Percentiles rank a stretch among this genome's conserved stretches.
Evolutionary conservation across 2,329 filamentous ascomycete species (phyloP).

Genomic region (Furcasterigmium furcatum): DNA sequence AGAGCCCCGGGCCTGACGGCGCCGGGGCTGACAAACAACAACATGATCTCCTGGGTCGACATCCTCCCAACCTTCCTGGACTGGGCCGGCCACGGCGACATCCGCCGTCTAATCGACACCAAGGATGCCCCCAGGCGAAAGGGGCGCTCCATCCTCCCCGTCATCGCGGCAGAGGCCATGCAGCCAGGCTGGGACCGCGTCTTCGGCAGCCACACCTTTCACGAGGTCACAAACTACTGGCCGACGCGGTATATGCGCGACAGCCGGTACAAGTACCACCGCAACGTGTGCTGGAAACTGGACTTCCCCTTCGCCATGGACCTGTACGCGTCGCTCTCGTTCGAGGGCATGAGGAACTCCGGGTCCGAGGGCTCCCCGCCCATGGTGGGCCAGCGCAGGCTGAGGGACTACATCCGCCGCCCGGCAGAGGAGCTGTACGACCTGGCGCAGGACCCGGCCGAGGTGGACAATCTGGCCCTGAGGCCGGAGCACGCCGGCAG

Average conservation of each 20-base stretch:
- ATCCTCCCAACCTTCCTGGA: slow-evolving; percentile 42
- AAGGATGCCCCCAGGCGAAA: slow-evolving; percentile 10
- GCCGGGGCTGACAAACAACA: slow-evolving; percentile 29
- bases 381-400: slow-evolving; percentile 6
- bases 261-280: slow-evolving; percentile 24
- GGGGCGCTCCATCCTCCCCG: slow-evolving; percentile 34
- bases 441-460: slow-evolving; percentile 37
- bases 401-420: not conserved
- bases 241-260: slow-evolving; percentile 44
- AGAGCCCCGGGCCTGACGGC: slow-evolving; percentile 22
- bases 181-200: slow-evolving; percentile 28
- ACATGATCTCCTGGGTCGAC: slow-evolving; percentile 42
- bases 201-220: slow-evolving; percentile 49
- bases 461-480: slow-evolving; percentile 35
- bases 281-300: slow-evolving; percentile 41
- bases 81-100: slow-evolving; percentile 28
- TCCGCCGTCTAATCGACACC: no score
- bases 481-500: not conserved
- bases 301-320: slow-evolving; percentile 46
- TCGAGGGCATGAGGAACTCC: slow-evolving; percentile 41
- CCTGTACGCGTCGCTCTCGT: slow-evolving; percentile 38
- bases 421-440: slow-evolving; percentile 44
- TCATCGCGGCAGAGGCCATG: slow-evolving; percentile 17
- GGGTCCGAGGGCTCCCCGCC: slow-evolving; percentile 6
- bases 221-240: slow-evolving; percentile 47